These are phyloP conservation scores for Sungouiozyma ichnusensis DNA, from an alignment of 805 yeast species.

Conservation along the genomic window DNA sequence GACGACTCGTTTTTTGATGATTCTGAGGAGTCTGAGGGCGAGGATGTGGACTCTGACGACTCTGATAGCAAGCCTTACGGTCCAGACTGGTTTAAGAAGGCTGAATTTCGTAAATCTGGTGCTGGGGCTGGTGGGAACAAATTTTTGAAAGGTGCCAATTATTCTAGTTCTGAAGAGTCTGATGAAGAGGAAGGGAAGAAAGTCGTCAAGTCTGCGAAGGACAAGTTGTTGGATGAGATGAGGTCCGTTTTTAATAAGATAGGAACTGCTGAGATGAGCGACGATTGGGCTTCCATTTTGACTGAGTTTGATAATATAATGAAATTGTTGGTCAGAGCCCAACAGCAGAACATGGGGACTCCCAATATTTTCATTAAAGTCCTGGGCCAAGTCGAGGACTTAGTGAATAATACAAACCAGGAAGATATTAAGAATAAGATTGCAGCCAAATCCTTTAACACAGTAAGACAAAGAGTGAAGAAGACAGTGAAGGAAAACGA, in stretches of 20 bases:
- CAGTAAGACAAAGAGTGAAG: conserved; percentile 78
- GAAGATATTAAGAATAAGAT: conserved; percentile 72
- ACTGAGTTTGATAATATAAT: conserved; percentile 70
- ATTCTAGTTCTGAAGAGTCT: conserved; percentile 35
- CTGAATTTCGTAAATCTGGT: conserved; percentile 29
- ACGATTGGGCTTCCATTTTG: conserved; percentile 71
- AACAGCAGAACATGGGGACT: conserved; percentile 61
- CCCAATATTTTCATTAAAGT: conserved; percentile 65
- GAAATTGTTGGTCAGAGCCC: conserved; percentile 54
- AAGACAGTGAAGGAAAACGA: conserved; percentile 66
- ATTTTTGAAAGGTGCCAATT: conserved; percentile 28
- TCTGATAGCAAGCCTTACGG: conserved; percentile 34
- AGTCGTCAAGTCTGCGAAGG: conserved; percentile 88
- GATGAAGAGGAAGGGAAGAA: conserved; percentile 54
- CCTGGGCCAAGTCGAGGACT: conserved; percentile 62
- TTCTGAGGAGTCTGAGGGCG: conserved; percentile 29
- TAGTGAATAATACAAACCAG: conserved; percentile 43
- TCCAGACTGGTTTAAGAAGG: conserved; percentile 36
- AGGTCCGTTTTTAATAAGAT: conserved; percentile 53
- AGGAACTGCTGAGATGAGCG: conserved; percentile 55
- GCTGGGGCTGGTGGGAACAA: conserved; percentile 21
- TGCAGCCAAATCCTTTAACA: conserved; percentile 77
- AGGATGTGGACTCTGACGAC: conserved; percentile 14
- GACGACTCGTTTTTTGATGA: conserved; percentile 31
- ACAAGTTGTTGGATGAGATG: conserved; percentile 83